Base-by-base conservation (phyloP, 345 rosid species). In the Gossypium bickii region DNA sequence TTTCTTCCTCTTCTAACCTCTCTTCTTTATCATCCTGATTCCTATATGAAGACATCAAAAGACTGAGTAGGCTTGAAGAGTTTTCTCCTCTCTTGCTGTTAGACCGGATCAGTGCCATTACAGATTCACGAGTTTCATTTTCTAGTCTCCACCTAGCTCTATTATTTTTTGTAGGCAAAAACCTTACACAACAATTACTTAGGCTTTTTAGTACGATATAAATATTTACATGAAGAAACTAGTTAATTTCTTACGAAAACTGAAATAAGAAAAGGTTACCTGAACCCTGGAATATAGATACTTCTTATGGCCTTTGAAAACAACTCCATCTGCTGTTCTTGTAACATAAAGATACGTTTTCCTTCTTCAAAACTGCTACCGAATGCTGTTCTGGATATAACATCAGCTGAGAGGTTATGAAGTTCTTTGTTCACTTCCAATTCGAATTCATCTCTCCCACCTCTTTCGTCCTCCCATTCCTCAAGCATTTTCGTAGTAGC, bases 331-430 rank as follows among this genome's bases (percentile, higher is more conserved):
- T 92, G 94, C 57, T 85, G 82, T 79, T 93, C 96, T 67, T 93
- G 98, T 38, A 93, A 67, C 58, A 80, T 55, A 53, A 92, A 94
- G 48, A 92, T 86, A 3, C 71, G 83, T 63, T 87, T 88, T 45
- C 98, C 97, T 83, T 90, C 92, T 72, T 90, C 87, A 49, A 80
- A 90, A 61, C 83, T 87, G 84, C 97, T 92, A 17, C 97, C 98
- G 73, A 92, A 92, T 72, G 93, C 93, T 22, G 95, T 89, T 79
- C 90, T 86, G 48, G 98, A 92, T 60, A 94, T 89, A 13, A 89
- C 71, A 62, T 92, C 92, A 48, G 90, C 93, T 11, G 93, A 85
- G 24, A 92, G 87, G 10, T 56, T 81, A 13, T 90, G 93, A 44
- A 92, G 84, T 66, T 90, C 88, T 70, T 73, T 84, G 45, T 79